A percentile compares a stretch with the other conserved stretches of the same genome.
phyloP scores from a whole-genome alignment of 345 rosid species.

The Melaleuca alternifolia region DNA sequence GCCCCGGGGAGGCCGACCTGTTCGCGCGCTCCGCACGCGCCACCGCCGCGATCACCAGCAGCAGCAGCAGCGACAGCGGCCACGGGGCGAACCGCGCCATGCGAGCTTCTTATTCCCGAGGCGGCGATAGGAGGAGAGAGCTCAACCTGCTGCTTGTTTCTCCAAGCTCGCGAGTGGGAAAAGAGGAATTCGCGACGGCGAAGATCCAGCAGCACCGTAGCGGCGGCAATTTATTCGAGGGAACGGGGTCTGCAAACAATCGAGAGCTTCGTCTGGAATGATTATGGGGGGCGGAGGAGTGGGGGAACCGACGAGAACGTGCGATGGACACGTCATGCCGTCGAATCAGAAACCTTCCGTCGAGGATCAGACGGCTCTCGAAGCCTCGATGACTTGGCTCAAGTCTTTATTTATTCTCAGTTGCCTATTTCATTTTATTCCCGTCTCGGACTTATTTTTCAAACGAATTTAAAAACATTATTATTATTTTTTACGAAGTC shows the following conservation, averaged over 20 bases:
- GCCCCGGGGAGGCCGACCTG: slow-evolving; percentile 24
- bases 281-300: neutral
- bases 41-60: neutral
- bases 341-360: neutral
- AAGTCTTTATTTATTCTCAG: neutral
- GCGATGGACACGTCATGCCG: neutral
- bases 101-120: neutral
- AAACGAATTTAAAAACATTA: neutral
- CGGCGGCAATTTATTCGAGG: neutral
- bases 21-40: slow-evolving; percentile 27
- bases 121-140: neutral
- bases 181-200: neutral
- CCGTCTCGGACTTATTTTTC: neutral
- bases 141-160: neutral
- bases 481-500: neutral
- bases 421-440: neutral
- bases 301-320: neutral
- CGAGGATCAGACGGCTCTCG: neutral
- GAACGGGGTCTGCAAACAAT: neutral
- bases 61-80: neutral
- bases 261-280: neutral
- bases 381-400: neutral
- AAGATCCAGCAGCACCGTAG: neutral
- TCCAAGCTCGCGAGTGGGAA: neutral
- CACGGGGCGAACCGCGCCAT: neutral